Evolutionary conservation across 116 monocot genomes (phyloP), one percentile per base, ranked within the genome.

Genomic region (Iris pallida): DNA sequence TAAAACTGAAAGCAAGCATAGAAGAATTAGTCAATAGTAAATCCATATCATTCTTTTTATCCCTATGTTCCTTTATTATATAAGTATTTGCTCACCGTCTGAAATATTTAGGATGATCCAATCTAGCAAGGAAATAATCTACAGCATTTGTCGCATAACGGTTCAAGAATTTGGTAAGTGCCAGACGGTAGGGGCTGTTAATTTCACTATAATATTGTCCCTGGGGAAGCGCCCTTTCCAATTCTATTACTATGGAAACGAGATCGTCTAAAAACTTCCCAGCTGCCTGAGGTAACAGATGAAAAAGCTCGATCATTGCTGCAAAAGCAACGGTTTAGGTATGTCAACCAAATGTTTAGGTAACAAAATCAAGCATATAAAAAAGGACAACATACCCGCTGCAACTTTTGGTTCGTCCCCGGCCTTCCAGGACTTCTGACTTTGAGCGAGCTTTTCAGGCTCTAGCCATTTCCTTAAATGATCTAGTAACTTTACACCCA

Each of bases 301-400:
- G 98, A 75, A 98, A 98, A 57, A 98, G 90, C 76, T 98, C 98
- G 47, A 98, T 98, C 90, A 95, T 95, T 4, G 94, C 94, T 95
- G 85, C 78, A 66, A 11, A 68, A 68, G 41, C 44, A 43, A 65
- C 44, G 68, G n/a, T 55, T 30, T 45, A 65, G 19, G 8, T 10
- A 19, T 42, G 6, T 53, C 47, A 61, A 53, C 42, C 41, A 18
- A 49, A 47, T 16, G 42, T 14, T 13, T 51, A 61, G 51, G 8
- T 2, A 64, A 30, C 51, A 48, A 55, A 64, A 48, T 5, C 20
- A 44, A 0, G 47, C 11, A 56, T 12, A 57, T 45, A 20, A 64
- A n/a, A 63, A 73, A 47, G 15, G 59, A 59, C 4, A 65, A 20
- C 68, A 65, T 62, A 88, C 93, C 98, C 72, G 98, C 98, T 41